A percentile compares a stretch with the other conserved stretches of the same genome.
These are phyloP conservation scores for Saccharomycopsis fermentans DNA, from an alignment of 805 yeast species.

Conservation along the genomic window DNA sequence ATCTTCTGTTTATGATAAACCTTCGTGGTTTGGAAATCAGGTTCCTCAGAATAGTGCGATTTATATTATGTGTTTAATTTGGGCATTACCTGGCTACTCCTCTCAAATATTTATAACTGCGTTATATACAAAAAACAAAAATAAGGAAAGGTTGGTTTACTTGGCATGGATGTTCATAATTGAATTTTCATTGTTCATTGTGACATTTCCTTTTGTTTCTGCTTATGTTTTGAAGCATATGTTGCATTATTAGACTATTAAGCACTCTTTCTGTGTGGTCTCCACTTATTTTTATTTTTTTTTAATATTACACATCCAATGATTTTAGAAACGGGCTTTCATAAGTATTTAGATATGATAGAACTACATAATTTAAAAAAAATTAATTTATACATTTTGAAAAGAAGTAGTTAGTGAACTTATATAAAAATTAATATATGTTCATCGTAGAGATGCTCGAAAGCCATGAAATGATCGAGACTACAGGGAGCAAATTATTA, in stretches of 20 bases:
- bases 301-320: background rate
- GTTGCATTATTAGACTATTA: background rate
- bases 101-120: slow-evolving; percentile 83
- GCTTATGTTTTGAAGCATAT: slow-evolving; percentile 5
- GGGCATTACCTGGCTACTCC: slow-evolving; percentile 82
- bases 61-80: slow-evolving; percentile 63
- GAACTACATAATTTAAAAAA: background rate
- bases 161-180: slow-evolving; percentile 6
- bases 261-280: background rate
- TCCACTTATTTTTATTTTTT: background rate
- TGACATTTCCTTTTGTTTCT: slow-evolving; percentile 7
- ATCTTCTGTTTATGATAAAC: slow-evolving; percentile 38
- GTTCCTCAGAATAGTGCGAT: slow-evolving; percentile 46
- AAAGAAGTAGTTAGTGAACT: background rate
- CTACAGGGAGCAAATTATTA: background rate
- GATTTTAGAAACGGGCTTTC: background rate
- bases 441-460: background rate
- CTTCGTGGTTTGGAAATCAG: slow-evolving; percentile 21
- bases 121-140: slow-evolving; percentile 30
- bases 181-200: slow-evolving; percentile 6
- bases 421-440: background rate
- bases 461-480: background rate
- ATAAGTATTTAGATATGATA: background rate
- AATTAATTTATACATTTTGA: background rate
- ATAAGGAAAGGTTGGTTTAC: slow-evolving; percentile 1